phyloP scores from a whole-genome alignment of 139 green algal species.

The Chlorella sp. region DNA sequence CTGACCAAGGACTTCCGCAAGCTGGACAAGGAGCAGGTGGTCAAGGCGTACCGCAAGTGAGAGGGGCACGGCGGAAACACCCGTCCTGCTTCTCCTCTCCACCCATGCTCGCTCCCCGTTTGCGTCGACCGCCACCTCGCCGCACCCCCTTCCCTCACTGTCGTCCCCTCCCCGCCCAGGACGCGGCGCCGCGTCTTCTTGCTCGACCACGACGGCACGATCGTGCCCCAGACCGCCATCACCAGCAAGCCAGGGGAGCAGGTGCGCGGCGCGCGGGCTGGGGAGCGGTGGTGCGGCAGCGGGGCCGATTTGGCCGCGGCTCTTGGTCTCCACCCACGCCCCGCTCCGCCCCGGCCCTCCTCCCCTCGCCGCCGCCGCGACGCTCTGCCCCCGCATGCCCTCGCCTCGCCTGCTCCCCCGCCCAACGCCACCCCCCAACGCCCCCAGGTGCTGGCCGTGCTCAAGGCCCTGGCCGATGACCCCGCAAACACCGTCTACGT shows the following conservation, averaged over 20 bases:
- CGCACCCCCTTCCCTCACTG: too few species aligned
- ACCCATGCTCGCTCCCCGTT: neutral
- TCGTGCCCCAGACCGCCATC: slow-evolving; percentile 71
- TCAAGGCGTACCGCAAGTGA: slow-evolving; percentile 64
- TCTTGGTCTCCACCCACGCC: too few species aligned
- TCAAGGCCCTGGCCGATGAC: slow-evolving; percentile 76
- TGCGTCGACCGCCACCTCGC: neutral
- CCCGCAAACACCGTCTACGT: slow-evolving; percentile 87
- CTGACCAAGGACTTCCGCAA: slow-evolving; percentile 93
- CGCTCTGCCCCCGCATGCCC: too few species aligned
- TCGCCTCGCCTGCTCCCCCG: neutral
- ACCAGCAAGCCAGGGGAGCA: slow-evolving; percentile 43
- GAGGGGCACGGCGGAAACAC: neutral
- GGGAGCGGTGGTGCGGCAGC: too few species aligned
- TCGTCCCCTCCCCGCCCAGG: slow-evolving; percentile 29
- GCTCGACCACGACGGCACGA: slow-evolving; percentile 98
- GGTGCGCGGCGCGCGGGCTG: too few species aligned
- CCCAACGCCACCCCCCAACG: slow-evolving; percentile 2
- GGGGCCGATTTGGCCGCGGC: too few species aligned
- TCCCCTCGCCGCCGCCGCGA: too few species aligned
- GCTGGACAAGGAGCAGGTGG: slow-evolving; percentile 66
- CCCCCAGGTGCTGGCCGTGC: slow-evolving; percentile 54
- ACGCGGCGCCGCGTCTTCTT: slow-evolving; percentile 79
- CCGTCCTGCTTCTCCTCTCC: neutral
- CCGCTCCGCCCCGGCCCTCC: too few species aligned